A percentile compares a stretch with the other conserved stretches of the same genome.
phyloP scores from a whole-genome alignment of 257 asterid genomes.

The Perilla frutescens region DNA sequence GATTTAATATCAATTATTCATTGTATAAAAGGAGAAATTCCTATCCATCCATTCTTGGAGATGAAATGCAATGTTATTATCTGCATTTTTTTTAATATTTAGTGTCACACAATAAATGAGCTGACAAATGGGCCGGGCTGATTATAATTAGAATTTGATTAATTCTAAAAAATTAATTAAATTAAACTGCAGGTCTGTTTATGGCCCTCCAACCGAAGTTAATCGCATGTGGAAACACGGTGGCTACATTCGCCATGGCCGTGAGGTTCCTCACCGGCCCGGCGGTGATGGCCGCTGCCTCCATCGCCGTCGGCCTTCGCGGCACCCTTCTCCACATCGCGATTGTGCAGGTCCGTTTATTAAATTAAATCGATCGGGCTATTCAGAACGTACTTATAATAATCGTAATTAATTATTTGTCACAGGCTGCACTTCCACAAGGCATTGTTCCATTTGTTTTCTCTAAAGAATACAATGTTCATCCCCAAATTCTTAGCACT shows the following conservation, averaged over 20 bases:
- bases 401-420: not conserved
- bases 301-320: constrained; percentile 91
- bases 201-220: constrained; percentile 99
- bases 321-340: constrained; percentile 93
- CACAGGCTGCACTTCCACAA: constrained; percentile 97
- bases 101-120: constrained; percentile 18
- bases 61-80: constrained; percentile 12
- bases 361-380: not conserved
- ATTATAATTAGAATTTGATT: constrained; percentile 34
- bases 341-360: constrained; percentile 74
- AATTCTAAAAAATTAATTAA: not conserved
- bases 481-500: constrained; percentile 92
- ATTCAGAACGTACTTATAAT: not conserved
- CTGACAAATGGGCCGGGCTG: constrained; percentile 26
- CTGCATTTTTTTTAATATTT: not conserved
- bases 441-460: constrained; percentile 98
- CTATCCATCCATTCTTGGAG: constrained; percentile 42
- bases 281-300: constrained; percentile 97
- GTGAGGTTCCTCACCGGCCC: constrained; percentile 97
- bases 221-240: constrained; percentile 95
- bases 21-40: not conserved
- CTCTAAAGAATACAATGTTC: constrained; percentile 94
- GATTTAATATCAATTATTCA: not conserved
- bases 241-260: constrained; percentile 95
- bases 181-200: constrained; percentile 65